Percentiles rank a stretch among this genome's conserved stretches.
Evolutionary conservation across 1,284 basidiomycete genomes (phyloP).

Genomic region (Grifola frondosa): DNA sequence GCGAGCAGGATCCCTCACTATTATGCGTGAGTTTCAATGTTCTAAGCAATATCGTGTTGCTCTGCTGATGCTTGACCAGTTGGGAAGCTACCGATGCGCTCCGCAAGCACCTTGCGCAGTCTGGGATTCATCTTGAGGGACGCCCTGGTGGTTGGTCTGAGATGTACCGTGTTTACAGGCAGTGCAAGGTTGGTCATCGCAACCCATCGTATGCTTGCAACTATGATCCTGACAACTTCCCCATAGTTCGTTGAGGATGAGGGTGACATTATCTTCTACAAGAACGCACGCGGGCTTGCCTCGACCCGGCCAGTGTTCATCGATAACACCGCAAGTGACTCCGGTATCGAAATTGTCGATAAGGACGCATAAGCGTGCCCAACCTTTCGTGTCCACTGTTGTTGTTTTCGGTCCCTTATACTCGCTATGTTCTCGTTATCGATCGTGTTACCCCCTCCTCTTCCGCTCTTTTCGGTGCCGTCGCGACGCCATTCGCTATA

Average conservation of each 20-base stretch:
- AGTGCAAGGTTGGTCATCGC: conserved; percentile 61
- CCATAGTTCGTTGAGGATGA: conserved; percentile 87
- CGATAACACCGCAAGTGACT: conserved; percentile 74
- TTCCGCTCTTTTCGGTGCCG: too few relatives aligned
- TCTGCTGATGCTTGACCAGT: conserved; percentile 30
- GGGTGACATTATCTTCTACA: conserved; percentile 90
- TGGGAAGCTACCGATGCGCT: conserved; percentile 94
- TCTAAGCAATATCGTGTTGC: not conserved
- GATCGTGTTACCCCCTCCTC: too few relatives aligned
- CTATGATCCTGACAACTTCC: conserved; percentile 11
- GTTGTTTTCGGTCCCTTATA: too few relatives aligned
- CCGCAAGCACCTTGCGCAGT: conserved; percentile 72
- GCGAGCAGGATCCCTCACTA: conserved; percentile 95
- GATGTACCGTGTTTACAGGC: conserved; percentile 69
- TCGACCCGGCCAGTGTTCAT: conserved; percentile 62
- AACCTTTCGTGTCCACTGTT: not conserved
- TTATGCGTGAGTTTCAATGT: conserved; percentile 52
- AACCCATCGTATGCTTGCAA: not conserved
- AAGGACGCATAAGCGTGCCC: conserved; percentile 29
- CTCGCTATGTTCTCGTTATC: too few relatives aligned
- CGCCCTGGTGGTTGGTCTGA: conserved; percentile 77
- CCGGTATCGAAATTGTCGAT: conserved; percentile 75
- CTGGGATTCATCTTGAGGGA: conserved; percentile 62
- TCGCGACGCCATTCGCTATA: too few relatives aligned
- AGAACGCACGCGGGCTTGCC: conserved; percentile 82